Base-by-base conservation (phyloP, 2,329 filamentous ascomycete genomes). In the Calonectria multiphialidica region DNA sequence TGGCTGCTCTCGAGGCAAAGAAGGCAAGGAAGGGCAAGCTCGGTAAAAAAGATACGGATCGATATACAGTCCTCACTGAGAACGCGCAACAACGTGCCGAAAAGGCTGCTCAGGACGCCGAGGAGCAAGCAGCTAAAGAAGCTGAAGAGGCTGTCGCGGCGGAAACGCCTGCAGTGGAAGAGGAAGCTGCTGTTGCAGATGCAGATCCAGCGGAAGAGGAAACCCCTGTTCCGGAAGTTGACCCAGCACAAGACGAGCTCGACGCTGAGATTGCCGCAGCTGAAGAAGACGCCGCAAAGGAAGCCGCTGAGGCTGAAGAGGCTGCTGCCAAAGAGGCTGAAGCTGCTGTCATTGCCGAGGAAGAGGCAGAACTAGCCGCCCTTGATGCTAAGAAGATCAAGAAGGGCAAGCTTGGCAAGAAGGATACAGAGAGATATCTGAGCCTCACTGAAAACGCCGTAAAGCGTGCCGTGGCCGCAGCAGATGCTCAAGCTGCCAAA, bases 1-100 rank as follows among this genome's bases (percentile, higher is more conserved):
- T 82, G 13, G 74, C 76, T 37, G 73, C 77, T 18, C 64, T 84
- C 1, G 73, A 79, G 18, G 80, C 82, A 28, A 87, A 84, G 74
- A 84, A 82, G 59, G 80, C 77, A 0, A 82, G 81, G 71, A 78
- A 74, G 67, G 80, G 76, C 68, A 81, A 81, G 71, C 72, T 80
- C 33, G 71, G 62, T 9, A 81, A 73, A 49, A 80, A 77, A 50
- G 79, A 81, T 64, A 77, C 70, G 13, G 81, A 82, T 69, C 86
- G 75, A 57, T 77, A 75, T 59, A 76, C 69, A 62, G 47, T 70
- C 45, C 76, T 75, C 33, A 80, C 75, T 23, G 78, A 76, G 59
- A 78, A 76, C 33, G 74, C 71, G 12, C 55, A 62, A 35, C 74
- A 70, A 68, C 72, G 80, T 55, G 72, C 72, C 2, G 75, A 68